Percentiles rank a stretch among this genome's conserved stretches.
Conservation (phyloP, 2,329 filamentous ascomycete genomes). For the Graphiopsis chlorocephala region DNA sequence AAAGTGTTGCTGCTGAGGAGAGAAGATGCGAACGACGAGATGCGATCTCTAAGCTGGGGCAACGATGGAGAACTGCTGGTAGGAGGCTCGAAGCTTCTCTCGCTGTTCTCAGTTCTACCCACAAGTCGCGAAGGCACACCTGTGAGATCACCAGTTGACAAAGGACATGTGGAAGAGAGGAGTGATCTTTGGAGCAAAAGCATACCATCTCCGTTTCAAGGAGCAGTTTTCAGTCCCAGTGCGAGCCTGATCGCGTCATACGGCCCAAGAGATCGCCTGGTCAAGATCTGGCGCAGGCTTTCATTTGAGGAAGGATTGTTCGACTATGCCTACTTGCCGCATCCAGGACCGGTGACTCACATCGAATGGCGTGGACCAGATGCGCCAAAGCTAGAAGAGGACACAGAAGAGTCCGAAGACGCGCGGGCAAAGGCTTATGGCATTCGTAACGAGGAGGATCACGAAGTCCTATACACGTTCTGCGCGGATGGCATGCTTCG, state of each 20-base stretch:
- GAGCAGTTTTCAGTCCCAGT: constrained; percentile 79
- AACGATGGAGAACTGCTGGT: constrained; percentile 79
- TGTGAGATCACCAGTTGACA: constrained; percentile 25
- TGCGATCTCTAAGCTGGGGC: constrained; percentile 78
- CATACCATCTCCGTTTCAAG: constrained; percentile 70
- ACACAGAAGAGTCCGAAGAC: constrained; percentile 62
- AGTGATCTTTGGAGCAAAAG: constrained; percentile 66
- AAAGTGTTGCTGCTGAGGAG: constrained; percentile 58
- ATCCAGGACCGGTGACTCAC: constrained; percentile 75
- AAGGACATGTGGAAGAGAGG: constrained; percentile 44
- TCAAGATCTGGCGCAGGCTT: constrained; percentile 89
- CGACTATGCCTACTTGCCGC: constrained; percentile 85
- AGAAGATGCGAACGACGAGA: constrained; percentile 46
- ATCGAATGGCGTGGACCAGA: constrained; percentile 73
- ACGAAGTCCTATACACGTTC: constrained; percentile 87
- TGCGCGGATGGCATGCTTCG: constrained; percentile 77
- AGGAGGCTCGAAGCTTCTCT: constrained; percentile 64
- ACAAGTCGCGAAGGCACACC: constrained; percentile 29
- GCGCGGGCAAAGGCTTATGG: constrained; percentile 40
- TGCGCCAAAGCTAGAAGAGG: constrained; percentile 40
- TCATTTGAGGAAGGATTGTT: constrained; percentile 86
- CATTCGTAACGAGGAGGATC: constrained; percentile 38
- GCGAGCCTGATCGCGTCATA: constrained; percentile 82
- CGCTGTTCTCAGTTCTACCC: constrained; percentile 61
- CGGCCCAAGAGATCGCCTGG: constrained; percentile 72